Evolutionary conservation across 176 grass and related monocot species (phyloP).

Genomic region (Juncus effusus): DNA sequence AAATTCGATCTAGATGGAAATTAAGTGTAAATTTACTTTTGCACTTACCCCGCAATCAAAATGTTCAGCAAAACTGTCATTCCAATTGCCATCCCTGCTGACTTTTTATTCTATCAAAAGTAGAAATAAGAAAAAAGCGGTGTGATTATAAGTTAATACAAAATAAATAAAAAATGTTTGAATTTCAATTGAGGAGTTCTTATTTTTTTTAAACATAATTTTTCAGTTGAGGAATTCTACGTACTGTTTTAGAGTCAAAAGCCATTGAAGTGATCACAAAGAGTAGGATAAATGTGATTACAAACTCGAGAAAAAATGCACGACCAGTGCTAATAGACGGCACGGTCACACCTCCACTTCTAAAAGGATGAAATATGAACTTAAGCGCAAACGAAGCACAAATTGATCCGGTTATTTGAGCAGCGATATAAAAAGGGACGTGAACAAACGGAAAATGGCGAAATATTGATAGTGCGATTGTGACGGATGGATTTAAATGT

Average conservation of each 20-base stretch:
- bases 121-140: background rate
- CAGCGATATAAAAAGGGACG: constrained; percentile 38
- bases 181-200: constrained; percentile 15
- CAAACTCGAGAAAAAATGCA: constrained; percentile 22
- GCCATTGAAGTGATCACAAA: constrained; percentile 25
- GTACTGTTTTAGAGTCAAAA: constrained; percentile 17
- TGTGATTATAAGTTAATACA: background rate
- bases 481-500: constrained; percentile 73
- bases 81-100: constrained; percentile 28
- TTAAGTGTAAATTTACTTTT: background rate
- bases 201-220: background rate
- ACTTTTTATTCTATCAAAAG: constrained; percentile 14
- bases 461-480: constrained; percentile 46
- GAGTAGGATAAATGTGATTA: constrained; percentile 28
- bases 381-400: constrained; percentile 47
- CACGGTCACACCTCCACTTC: constrained; percentile 42
- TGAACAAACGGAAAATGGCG: constrained; percentile 47
- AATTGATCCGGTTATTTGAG: constrained; percentile 48
- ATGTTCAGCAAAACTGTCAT: constrained; percentile 24
- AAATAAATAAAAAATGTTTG: background rate
- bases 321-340: constrained; percentile 36
- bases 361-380: constrained; percentile 46
- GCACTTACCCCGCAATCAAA: constrained; percentile 24
- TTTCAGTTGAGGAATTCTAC: background rate
- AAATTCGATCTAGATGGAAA: background rate